Evolutionary conservation across 2,329 filamentous ascomycete genomes (phyloP).

Genomic region (Mycosphaerella sp.): DNA sequence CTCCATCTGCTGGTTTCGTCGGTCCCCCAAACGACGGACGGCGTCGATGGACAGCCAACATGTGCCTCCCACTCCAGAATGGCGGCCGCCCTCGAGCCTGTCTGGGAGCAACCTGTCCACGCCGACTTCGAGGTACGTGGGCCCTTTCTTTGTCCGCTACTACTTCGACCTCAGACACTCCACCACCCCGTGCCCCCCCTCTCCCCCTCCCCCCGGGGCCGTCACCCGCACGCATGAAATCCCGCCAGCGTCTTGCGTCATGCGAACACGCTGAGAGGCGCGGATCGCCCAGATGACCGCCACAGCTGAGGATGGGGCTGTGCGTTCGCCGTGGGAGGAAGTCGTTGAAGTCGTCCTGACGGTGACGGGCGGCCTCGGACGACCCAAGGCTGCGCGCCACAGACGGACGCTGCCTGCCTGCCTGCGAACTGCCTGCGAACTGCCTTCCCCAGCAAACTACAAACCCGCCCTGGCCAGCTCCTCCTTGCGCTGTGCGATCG

Average conservation of each 20-base stretch:
- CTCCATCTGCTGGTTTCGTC: background rate
- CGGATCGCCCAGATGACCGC: background rate
- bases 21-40: background rate
- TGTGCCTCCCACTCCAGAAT: conserved; percentile 23
- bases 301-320: background rate
- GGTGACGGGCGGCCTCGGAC: background rate
- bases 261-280: background rate
- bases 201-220: background rate
- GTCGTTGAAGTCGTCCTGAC: background rate
- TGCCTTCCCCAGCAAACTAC: conserved; percentile 1
- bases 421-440: background rate
- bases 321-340: background rate
- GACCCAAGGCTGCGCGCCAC: background rate
- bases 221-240: background rate
- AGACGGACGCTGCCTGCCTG: background rate
- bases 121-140: conserved; percentile 21
- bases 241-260: no score
- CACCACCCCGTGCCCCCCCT: no score
- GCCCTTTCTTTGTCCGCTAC: background rate
- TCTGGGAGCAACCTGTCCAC: conserved; percentile 17
- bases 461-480: background rate
- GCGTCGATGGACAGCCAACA: conserved; percentile 28
- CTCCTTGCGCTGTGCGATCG: background rate
- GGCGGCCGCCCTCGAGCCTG: conserved; percentile 27
- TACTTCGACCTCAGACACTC: background rate